Base-by-base conservation (phyloP, 306 rosid genomes). In the Quillaja saponaria region DNA sequence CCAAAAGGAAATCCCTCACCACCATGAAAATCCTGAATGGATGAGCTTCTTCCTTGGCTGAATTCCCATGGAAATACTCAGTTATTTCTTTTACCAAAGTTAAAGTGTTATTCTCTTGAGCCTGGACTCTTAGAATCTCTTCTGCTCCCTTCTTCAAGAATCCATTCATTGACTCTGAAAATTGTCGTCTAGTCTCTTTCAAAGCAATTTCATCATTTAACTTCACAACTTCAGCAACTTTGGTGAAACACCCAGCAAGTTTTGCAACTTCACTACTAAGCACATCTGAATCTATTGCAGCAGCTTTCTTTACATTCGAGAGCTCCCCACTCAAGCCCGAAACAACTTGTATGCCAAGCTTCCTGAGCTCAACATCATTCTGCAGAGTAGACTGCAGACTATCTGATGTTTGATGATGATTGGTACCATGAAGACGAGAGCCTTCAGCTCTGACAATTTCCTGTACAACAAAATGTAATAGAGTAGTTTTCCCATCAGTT, bases 291-390 rank as follows among this genome's bases (percentile, higher is more conserved):
- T 91, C 98, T 92, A 88, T 82, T 19, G 85, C 82, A 17, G 98
- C 98, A 13, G 88, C 85, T 70, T 88, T 91, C 69, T 91, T 88
- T 34, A 91, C 95, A 67, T 70, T 86, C 37, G 70, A 61, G 57
- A 91, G 96, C 85, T 91, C 97, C 57, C 90, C 83, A 18, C 91
- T 82, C 78, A 91, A 79, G n/a, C 96, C 86, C 0, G 97, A 86
- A 71, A 91, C 96, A 38, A 86, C 85, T 85, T 91, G 95, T 49
- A 91, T 83, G 63, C 97, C 97, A 16, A 73, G 88, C 69, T 86
- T 91, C 65, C 78, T 79, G 8, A 67, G 73, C 54, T 84, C 84
- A 21, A 88, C 82, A 35, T 91, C 96, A 34, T 82, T 86, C 61
- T 78, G 81, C 13, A 88, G 78, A 14, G 82, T 74, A 52, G 75